Base-by-base conservation (phyloP, 805 yeast species). In the Wickerhamiella qilinensis region DNA sequence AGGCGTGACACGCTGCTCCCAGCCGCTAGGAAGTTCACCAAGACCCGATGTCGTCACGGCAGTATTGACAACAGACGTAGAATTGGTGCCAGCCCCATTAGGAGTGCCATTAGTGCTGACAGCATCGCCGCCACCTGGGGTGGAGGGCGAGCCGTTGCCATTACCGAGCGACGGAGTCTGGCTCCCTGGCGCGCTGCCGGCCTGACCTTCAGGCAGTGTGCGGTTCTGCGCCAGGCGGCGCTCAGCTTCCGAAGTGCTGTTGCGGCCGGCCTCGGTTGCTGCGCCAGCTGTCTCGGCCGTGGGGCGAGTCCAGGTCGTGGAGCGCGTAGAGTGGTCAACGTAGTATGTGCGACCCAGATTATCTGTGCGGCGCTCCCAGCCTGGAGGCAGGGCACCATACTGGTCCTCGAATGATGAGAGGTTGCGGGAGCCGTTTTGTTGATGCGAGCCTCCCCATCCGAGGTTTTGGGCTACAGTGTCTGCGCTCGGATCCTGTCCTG, bases 281-380 rank as follows among this genome's bases (percentile, higher is more conserved):
- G 84, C 95, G 31, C 75, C 66, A 53, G 81, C 83, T 53, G 81
- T 83, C 38, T 79, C 88, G 25, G 57, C 48, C 3, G 91, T 76
- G 22, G 99, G 99, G 51, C 99, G 73, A 52, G 81, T 85, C 99
- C 99, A 91, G n/a, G 98, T 88, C 7, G 99, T 91, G 7, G 95
- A 82, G 62, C 96, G 76, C 17, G 95, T 82, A 59, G 88, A 85
- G 63, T 91, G 99, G 62, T 91, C 99, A 28, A 91, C 98, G 56
- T 88, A 91, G 61, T 91, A 91, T 1, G 97, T 88, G 55, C 99
- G 74, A 21, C 98, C 98, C 53, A 85, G 82, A 58, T 85, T 84
- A 59, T 91, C 99, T 1, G 97, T 86, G 62, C 98, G 73, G 51
- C 98, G 76, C 60, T 91, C 99, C 97, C 98, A 91, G 3, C 99